phyloP scores from a whole-genome alignment of 2,329 filamentous ascomycete genomes.

The Zarea fungicola region DNA sequence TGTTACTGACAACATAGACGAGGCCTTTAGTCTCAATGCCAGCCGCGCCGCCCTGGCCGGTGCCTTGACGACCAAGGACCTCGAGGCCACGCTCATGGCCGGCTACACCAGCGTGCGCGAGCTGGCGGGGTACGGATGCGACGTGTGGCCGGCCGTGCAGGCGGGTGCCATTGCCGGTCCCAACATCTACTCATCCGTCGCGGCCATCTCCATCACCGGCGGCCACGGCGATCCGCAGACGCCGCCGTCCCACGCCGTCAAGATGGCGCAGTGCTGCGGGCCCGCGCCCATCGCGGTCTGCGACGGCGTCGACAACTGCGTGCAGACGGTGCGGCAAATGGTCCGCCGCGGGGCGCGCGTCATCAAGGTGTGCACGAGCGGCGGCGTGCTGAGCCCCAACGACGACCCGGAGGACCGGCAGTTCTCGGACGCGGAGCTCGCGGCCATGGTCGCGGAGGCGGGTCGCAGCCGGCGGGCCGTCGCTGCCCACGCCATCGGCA shows the following conservation, averaged over 20 bases:
- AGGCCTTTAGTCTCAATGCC: slow-evolving; percentile 20
- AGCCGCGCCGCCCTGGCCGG: slow-evolving; percentile 29
- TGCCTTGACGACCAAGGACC: slow-evolving; percentile 35
- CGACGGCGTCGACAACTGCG: slow-evolving; percentile 42
- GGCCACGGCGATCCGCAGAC: slow-evolving; percentile 42
- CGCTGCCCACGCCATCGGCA: slow-evolving; percentile 41
- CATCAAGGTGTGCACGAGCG: slow-evolving; percentile 42
- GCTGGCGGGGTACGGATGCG: slow-evolving; percentile 38
- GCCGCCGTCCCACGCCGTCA: slow-evolving; percentile 29
- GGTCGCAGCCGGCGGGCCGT: slow-evolving; percentile 33
- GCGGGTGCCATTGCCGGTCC: slow-evolving; percentile 38
- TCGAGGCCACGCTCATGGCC: slow-evolving; percentile 36
- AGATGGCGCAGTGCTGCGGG: slow-evolving; percentile 27
- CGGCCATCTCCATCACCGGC: slow-evolving; percentile 38
- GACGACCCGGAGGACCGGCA: slow-evolving; percentile 39
- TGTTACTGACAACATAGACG: slow-evolving; percentile 15
- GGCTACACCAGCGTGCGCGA: slow-evolving; percentile 47
- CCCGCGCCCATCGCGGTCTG: slow-evolving; percentile 29
- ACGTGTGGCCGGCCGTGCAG: slow-evolving; percentile 35
- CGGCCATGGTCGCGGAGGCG: slow-evolving; percentile 39
- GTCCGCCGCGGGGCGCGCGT: slow-evolving; percentile 41
- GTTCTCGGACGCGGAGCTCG: slow-evolving; percentile 39
- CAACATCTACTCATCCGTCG: slow-evolving; percentile 40
- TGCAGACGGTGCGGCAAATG: slow-evolving; percentile 35
- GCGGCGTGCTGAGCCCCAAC: slow-evolving; percentile 38